Conservation (phyloP, 179 eudicot genomes). For the Amaranthus tricolor region DNA sequence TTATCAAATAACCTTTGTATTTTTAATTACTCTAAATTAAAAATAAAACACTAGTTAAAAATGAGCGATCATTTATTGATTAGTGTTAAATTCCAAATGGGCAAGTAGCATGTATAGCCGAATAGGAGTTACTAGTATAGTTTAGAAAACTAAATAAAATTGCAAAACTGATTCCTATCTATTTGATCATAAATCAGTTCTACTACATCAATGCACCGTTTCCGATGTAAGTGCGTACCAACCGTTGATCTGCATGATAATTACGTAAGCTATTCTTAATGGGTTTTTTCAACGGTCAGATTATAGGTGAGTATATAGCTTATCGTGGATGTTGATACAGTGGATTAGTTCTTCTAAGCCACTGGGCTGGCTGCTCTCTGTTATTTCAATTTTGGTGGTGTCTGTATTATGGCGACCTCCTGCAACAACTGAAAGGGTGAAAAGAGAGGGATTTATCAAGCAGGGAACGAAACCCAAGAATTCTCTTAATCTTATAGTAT, state of each 20-base stretch:
- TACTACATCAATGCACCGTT: neutral
- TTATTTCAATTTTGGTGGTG: constrained; percentile 21
- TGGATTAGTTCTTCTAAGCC: neutral
- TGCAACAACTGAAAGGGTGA: constrained; percentile 23
- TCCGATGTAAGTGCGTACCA: neutral
- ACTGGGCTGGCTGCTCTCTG: constrained; percentile 3
- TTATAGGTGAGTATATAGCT: neutral
- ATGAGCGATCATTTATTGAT: too few species aligned
- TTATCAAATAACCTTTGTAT: too few species aligned
- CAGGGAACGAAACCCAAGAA: constrained; percentile 43
- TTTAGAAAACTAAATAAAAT: neutral
- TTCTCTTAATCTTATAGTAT: neutral
- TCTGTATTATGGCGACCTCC: constrained; percentile 22
- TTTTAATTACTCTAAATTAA: too few species aligned
- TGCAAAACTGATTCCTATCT: neutral
- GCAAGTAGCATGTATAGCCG: too few species aligned
- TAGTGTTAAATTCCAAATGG: too few species aligned
- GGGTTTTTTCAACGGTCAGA: constrained; percentile 4
- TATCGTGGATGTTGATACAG: neutral
- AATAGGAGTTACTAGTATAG: neutral
- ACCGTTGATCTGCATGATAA: neutral
- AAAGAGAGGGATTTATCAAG: constrained; percentile 16
- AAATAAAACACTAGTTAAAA: too few species aligned
- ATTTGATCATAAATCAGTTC: neutral
- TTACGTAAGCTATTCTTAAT: neutral